Conservation (phyloP, 1,139 yeast species). For the Suhomyces bribrorum region DNA sequence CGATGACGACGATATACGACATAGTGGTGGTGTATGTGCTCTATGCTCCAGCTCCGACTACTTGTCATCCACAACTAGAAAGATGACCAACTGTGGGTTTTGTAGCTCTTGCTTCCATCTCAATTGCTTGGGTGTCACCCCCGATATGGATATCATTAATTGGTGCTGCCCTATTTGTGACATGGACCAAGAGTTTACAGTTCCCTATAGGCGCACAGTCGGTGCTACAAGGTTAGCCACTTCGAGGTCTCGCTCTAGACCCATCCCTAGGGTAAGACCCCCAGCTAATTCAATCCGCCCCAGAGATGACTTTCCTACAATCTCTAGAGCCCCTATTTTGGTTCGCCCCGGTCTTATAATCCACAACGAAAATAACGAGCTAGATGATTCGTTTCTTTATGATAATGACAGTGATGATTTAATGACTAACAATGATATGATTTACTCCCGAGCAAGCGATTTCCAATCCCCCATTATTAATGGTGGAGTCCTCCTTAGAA, state of each 20-base stretch:
- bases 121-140: constrained; percentile 33
- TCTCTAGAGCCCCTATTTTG: background rate
- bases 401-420: constrained; percentile 14
- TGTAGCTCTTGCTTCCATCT: constrained; percentile 41
- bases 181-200: constrained; percentile 30
- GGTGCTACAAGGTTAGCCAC: background rate
- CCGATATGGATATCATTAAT: constrained; percentile 12
- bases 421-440: background rate
- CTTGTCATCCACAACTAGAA: constrained; percentile 19
- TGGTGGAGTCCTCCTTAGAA: constrained; percentile 44
- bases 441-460: background rate
- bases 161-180: constrained; percentile 53
- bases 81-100: constrained; percentile 31
- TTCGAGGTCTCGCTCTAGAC: background rate
- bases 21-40: constrained; percentile 27
- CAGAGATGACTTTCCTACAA: background rate
- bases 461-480: constrained; percentile 29
- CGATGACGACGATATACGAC: constrained; percentile 7
- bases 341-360: constrained; percentile 26
- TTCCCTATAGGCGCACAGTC: constrained; percentile 10
- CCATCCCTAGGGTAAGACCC: background rate
- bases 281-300: background rate
- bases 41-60: constrained; percentile 43
- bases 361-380: constrained; percentile 35
- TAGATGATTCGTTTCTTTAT: constrained; percentile 39